phyloP scores from a whole-genome alignment of 2,329 filamentous ascomycete genomes.

The Ophiostoma montium region DNA sequence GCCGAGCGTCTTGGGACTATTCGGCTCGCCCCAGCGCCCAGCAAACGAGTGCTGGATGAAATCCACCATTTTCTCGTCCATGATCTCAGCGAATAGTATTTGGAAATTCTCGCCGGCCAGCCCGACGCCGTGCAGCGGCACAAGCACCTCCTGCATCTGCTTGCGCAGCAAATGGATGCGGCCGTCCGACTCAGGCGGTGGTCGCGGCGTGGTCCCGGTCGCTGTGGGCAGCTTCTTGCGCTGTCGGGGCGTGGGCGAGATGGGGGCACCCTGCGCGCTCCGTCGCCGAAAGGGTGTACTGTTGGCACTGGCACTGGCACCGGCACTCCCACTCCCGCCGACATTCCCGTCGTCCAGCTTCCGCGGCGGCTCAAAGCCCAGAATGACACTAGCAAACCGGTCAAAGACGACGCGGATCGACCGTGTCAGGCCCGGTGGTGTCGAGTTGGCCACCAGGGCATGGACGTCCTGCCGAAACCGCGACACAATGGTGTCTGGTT shows the following conservation, averaged over 20 bases:
- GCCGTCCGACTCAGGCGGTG: conserved; percentile 16
- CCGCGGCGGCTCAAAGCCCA: conserved; percentile 22
- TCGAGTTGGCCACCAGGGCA: conserved; percentile 50
- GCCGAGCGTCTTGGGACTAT: not conserved
- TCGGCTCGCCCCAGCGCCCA: conserved; percentile 38
- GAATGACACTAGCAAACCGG: conserved; percentile 35
- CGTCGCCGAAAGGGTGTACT: conserved; percentile 1
- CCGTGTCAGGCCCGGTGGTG: conserved; percentile 36
- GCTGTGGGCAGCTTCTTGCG: not conserved
- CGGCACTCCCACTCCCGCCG: not conserved
- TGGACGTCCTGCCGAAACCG: conserved; percentile 47
- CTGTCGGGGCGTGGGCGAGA: conserved; percentile 5
- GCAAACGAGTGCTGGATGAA: conserved; percentile 49
- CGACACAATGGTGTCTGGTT: conserved; percentile 3
- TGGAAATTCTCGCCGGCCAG: conserved; percentile 56
- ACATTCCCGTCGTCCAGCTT: not conserved
- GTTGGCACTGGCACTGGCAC: not conserved
- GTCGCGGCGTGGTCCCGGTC: conserved; percentile 7
- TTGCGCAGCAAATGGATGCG: conserved; percentile 25
- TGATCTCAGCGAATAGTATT: conserved; percentile 55
- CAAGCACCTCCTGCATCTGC: conserved; percentile 41
- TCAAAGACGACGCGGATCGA: conserved; percentile 41
- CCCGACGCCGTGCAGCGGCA: conserved; percentile 48
- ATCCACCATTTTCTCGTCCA: conserved; percentile 49
- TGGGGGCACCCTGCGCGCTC: conserved; percentile 7